Percentiles rank a stretch among this genome's conserved stretches.
Evolutionary conservation across 1,284 basidiomycete species (phyloP).

Genomic region (Boletus mariae): DNA sequence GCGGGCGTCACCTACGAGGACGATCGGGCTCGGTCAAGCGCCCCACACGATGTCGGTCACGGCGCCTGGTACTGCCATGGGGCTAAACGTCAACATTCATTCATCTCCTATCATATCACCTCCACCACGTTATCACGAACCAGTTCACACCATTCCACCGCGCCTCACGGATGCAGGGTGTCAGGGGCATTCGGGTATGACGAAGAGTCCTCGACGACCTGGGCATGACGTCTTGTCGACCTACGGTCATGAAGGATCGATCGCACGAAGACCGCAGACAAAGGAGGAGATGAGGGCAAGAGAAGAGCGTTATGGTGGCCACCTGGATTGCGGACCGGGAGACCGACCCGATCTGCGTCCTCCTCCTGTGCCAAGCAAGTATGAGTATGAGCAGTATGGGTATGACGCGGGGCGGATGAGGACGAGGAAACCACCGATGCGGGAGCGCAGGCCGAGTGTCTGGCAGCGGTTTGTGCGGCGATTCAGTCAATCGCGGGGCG

Average conservation of each 20-base stretch:
- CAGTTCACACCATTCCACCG: constrained; percentile 4
- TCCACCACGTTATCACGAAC: constrained; percentile 23
- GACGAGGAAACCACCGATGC: constrained; percentile 1
- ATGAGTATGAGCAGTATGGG: constrained; percentile 7
- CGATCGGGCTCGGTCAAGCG: constrained; percentile 11
- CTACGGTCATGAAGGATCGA: constrained; percentile 2
- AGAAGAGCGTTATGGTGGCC: constrained; percentile 6
- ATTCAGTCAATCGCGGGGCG: constrained; percentile 17
- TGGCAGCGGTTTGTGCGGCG: constrained; percentile 27
- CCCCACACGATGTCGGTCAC: neutral
- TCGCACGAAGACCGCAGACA: constrained; percentile 9
- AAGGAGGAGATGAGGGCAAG: constrained; percentile 12
- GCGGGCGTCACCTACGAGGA: constrained; percentile 12
- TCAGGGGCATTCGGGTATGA: constrained; percentile 20
- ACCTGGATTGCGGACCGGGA: constrained; percentile 1
- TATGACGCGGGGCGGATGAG: constrained; percentile 1
- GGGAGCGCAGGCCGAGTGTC: constrained; percentile 24
- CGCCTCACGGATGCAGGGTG: constrained; percentile 26
- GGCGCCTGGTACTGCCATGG: constrained; percentile 2
- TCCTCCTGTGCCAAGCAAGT: constrained; percentile 2
- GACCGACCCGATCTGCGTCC: constrained; percentile 8
- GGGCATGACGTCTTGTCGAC: constrained; percentile 12
- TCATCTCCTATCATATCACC: constrained; percentile 13
- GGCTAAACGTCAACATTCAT: constrained; percentile 10
- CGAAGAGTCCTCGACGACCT: constrained; percentile 20